Percentiles rank a stretch among this genome's conserved stretches.
Conservation (phyloP, 345 rosid genomes). For the Arabidopsis arenosa region DNA sequence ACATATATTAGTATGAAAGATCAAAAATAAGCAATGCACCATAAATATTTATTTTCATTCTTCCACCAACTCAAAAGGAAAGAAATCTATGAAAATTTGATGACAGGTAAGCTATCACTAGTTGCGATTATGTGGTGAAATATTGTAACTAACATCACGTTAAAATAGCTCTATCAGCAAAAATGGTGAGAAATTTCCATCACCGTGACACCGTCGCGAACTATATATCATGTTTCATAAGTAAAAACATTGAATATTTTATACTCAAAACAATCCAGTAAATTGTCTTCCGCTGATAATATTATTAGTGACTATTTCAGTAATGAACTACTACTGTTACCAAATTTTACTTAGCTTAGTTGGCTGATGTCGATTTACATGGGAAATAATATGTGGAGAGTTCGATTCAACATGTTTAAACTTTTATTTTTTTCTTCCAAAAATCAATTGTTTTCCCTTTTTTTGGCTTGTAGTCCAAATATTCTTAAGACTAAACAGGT, state of each 20-base stretch:
- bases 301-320: not conserved
- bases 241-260: not conserved
- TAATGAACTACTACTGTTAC: not conserved
- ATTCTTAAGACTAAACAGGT: not conserved
- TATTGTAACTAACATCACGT: constrained; percentile 1
- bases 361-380: not conserved
- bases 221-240: not conserved
- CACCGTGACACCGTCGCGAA: not conserved
- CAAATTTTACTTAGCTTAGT: not conserved
- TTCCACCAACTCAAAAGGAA: constrained; percentile 1
- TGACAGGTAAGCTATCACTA: not conserved
- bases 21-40: constrained; percentile 3
- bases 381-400: not conserved
- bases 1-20: not conserved
- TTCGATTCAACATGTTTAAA: not conserved
- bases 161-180: not conserved
- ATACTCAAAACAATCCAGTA: not conserved
- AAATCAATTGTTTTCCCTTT: not conserved
- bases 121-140: constrained; percentile 6
- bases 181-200: not conserved
- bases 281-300: not conserved
- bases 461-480: not conserved
- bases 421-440: not conserved
- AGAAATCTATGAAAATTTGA: constrained; percentile 1
- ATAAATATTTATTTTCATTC: constrained; percentile 3